Evolutionary conservation across 345 rosid genomes (phyloP).

Genomic region (Ceriops zippeliana): DNA sequence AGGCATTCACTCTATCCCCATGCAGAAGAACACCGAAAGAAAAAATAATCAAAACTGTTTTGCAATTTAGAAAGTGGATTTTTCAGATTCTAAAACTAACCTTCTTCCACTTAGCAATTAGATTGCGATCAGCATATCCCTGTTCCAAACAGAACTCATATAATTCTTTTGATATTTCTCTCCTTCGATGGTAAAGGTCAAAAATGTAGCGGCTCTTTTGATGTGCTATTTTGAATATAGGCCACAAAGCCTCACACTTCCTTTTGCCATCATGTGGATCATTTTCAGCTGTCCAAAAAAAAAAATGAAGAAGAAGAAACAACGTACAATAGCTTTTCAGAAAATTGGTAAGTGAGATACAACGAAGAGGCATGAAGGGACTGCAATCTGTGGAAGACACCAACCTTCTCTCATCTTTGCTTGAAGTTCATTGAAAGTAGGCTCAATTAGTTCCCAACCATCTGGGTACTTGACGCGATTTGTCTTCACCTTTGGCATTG

Average conservation of each 20-base stretch:
- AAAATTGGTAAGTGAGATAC: not conserved
- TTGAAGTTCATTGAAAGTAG: constrained; percentile 59
- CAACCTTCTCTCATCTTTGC: constrained; percentile 84
- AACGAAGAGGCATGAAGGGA: not conserved
- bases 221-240: constrained; percentile 72
- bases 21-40: not conserved
- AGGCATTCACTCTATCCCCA: not conserved
- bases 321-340: not conserved
- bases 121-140: constrained; percentile 64
- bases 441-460: constrained; percentile 89
- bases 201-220: constrained; percentile 75
- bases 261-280: constrained; percentile 83
- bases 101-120: constrained; percentile 80
- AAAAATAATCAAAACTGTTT: not conserved
- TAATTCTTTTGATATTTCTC: constrained; percentile 67
- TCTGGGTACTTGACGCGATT: constrained; percentile 63
- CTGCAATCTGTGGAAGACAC: not conserved
- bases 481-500: constrained; percentile 82
- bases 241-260: constrained; percentile 75
- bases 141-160: constrained; percentile 79
- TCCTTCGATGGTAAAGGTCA: constrained; percentile 58
- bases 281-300: constrained; percentile 53
- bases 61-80: not conserved
- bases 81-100: constrained; percentile 9
- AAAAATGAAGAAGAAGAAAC: not conserved